Base-by-base conservation (phyloP, 164 flowering plant genomes). In the Magnolia sinica region DNA sequence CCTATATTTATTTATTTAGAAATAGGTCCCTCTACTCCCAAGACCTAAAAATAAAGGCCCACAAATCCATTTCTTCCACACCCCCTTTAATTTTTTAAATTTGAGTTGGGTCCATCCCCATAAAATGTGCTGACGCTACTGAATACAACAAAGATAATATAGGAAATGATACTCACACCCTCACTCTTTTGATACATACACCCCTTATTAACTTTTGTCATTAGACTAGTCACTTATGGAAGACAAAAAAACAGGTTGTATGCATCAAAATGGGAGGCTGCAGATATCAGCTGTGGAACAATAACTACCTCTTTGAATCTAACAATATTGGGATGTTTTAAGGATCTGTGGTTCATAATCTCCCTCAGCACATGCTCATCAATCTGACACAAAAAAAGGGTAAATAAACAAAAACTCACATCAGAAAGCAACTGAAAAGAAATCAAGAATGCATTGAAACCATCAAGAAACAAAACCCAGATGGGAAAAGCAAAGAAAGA, bases 331-430 rank as follows among this genome's bases (percentile, higher is more conserved):
- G 96, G 92, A 78, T 91, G 96, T 81, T 82, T 88, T 79, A 91
- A 81, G n/a, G 93, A 88, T 71, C 95, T 87, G 31, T 91, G 95
- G 82, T 91, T 91, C 89, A 90, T 90, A 23, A 91, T 91, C 83
- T 91, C 96, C 84, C 96, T 90, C 73, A 84, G 91, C 73, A 91
- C 96, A 85, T 91, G 83, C 78, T 91, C 96, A 86, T 91, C 96
- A 84, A 91, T 91, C 96, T 91, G 87, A 51, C 14, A 76, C 19
- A 74, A 65, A 31, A 27, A 50, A 78, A 51, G 18, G 59, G 52
- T 50, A 58, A 73, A 70, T 76, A 51, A 66, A 37, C 37, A 27
- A 37, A 37, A 77, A 79, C 50, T 50, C 76, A 80, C 61, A 76
- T 63, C 14, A 58, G 18, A 58, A 22, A 45, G 4, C 68, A 45